Percentiles rank a stretch among this genome's conserved stretches.
Evolutionary conservation across 345 rosid species (phyloP).

Genomic region (Eucalyptus marginata): DNA sequence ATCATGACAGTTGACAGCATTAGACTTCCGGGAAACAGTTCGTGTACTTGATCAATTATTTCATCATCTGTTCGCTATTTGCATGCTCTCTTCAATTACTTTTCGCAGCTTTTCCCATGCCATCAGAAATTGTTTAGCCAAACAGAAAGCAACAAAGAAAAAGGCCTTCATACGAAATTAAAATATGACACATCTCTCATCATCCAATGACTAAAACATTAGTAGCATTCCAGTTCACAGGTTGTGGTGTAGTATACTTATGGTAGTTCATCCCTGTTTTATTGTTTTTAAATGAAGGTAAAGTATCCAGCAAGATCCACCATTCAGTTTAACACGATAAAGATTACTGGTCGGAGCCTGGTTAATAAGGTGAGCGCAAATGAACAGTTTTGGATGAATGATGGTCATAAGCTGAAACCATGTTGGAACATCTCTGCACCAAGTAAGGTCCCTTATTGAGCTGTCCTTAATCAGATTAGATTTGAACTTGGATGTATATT

Average conservation of each 20-base stretch:
- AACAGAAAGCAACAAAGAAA: neutral
- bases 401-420: slow-evolving; percentile 1
- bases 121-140: neutral
- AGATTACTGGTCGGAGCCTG: neutral
- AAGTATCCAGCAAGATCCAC: neutral
- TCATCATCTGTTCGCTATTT: neutral
- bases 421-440: slow-evolving; percentile 10
- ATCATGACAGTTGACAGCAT: neutral
- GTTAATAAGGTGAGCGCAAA: neutral
- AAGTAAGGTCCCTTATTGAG: neutral
- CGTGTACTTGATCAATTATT: neutral
- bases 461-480: neutral
- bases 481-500: neutral
- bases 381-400: neutral
- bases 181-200: neutral
- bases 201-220: neutral
- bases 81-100: neutral
- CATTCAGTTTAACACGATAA: neutral
- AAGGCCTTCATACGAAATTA: neutral
- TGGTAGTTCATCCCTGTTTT: neutral
- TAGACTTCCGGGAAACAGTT: neutral
- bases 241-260: neutral
- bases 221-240: neutral
- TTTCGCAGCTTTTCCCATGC: neutral
- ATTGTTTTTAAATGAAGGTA: neutral